Conservation (phyloP, 164 flowering plant species). For the Stephania cephalantha region DNA sequence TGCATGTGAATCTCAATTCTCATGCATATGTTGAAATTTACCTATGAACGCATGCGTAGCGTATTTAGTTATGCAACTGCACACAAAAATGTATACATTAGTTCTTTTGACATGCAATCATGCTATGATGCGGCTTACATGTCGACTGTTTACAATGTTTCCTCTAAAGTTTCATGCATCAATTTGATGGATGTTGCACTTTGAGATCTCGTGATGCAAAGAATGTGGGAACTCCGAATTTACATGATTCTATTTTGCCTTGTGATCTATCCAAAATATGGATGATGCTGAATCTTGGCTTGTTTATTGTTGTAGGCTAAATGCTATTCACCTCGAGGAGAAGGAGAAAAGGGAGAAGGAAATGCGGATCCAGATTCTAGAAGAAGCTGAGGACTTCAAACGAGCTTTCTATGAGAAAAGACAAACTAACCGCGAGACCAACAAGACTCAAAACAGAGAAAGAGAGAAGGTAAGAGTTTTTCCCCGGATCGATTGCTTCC, state of each 20-base stretch:
- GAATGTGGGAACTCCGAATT: neutral
- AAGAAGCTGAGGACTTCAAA: constrained; percentile 83
- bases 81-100: neutral
- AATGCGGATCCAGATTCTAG: constrained; percentile 66
- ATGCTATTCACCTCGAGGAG: constrained; percentile 82
- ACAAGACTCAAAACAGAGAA: constrained; percentile 67
- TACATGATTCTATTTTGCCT: neutral
- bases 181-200: neutral
- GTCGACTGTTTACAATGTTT: neutral
- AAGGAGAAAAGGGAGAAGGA: constrained; percentile 92
- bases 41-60: neutral
- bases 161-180: neutral
- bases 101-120: neutral
- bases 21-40: neutral
- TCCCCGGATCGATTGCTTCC: neutral
- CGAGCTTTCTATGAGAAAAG: constrained; percentile 78
- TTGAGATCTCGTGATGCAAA: neutral
- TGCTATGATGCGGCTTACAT: neutral
- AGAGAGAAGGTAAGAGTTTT: constrained; percentile 64
- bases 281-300: no score
- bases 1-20: neutral
- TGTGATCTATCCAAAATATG: neutral
- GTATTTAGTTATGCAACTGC: neutral
- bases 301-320: constrained; percentile 44
- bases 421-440: constrained; percentile 61